Base-by-base conservation (phyloP, 1,284 basidiomycete genomes). In the Ustanciosporium gigantosporum region DNA sequence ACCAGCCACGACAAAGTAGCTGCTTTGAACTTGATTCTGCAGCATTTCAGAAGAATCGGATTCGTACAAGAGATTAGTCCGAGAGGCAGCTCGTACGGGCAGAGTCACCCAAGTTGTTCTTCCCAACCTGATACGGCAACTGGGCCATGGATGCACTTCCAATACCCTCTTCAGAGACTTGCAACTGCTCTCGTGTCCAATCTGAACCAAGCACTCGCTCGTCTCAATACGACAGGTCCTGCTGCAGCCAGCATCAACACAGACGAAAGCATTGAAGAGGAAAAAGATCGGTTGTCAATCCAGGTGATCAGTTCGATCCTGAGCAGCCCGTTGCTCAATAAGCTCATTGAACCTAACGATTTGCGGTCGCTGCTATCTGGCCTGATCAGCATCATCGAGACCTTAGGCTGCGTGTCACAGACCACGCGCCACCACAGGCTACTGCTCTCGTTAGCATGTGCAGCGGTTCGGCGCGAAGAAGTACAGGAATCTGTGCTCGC, bases 11-110 rank as follows among this genome's bases (percentile, higher is more conserved):
- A 57, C 27, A 31, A 35, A 5, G 36, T 36, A 0, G 36, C 48
- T 7, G 51, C 51, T 20, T 40, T 61, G 40, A 46, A 51, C 16
- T 31, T 61, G 8, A 51, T 51, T 4, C 24, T 61, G 14, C 46
- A 44, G 36, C 51, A 55, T 15, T 56, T 61, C 8, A 25, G 32
- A 2, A 46, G 39, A 29, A 5, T 61, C 2, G 58, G 58, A 0
- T 47, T 56, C 31, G 40, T 35, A 20, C 35, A 24, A 37, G 25
- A 4, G 21, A 36, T 5, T 2, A 15, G 11, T 38, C 21, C 3
- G 50, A 47, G 8, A 35, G 44, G 13, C 24, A 36, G 17, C 15
- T 19, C 24, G 37, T 21, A 27, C 1, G 34, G 31, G 15, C 34
- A 46, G 1, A 45, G 50, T 16, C 57, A 60, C 24, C 39, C 34